Percentiles rank a stretch among this genome's conserved stretches.
These are phyloP conservation scores for Dactylella cylindrospora DNA, from an alignment of 2,329 filamentous ascomycete species.

Conservation along the genomic window DNA sequence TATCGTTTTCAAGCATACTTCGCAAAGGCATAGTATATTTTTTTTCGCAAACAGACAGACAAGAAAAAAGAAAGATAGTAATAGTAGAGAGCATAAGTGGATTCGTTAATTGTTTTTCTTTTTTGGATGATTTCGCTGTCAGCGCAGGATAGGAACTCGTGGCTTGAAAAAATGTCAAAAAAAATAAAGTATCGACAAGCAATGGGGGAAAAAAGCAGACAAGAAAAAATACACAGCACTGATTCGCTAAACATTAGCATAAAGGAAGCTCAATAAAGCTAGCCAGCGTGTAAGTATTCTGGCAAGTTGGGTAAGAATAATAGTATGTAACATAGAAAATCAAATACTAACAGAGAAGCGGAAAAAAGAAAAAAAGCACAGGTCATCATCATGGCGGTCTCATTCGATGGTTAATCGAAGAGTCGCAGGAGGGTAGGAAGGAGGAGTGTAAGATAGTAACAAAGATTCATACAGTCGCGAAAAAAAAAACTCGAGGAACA, in stretches of 20 bases:
- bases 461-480: conserved; percentile 40
- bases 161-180: too few relatives aligned
- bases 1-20: conserved; percentile 20
- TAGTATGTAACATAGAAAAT: neutral
- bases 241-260: conserved; percentile 4
- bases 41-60: too few relatives aligned
- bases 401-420: conserved; percentile 9
- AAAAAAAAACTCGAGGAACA: conserved; percentile 35
- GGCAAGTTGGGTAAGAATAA: neutral
- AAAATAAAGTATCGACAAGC: conserved; percentile 17
- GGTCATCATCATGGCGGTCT: conserved; percentile 43
- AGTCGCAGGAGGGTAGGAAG: conserved; percentile 20
- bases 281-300: conserved; percentile 1
- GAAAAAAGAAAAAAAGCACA: conserved; percentile 33
- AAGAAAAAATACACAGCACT: neutral
- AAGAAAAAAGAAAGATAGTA: too few relatives aligned
- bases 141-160: too few relatives aligned
- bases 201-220: conserved; percentile 12
- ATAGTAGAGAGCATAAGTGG: too few relatives aligned
- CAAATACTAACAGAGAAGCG: too few relatives aligned
- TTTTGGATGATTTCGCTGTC: conserved; percentile 3
- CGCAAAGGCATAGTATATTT: too few relatives aligned
- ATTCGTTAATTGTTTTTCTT: too few relatives aligned
- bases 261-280: neutral
- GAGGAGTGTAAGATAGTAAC: conserved; percentile 8